These are phyloP conservation scores for Mycena kentingensis DNA, from an alignment of 768 basidiomycete genomes.

Conservation along the genomic window DNA sequence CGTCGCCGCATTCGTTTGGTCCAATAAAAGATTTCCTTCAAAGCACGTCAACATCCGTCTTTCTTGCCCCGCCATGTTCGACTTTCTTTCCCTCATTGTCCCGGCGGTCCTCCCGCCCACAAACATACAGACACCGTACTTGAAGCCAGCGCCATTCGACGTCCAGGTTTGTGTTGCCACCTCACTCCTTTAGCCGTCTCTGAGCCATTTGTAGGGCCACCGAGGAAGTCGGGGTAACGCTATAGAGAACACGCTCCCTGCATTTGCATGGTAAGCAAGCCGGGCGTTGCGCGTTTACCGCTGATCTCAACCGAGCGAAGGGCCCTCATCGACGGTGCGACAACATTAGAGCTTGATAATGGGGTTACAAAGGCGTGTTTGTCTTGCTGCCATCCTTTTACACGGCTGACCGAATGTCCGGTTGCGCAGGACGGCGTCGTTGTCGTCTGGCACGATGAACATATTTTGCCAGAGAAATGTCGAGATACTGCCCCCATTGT, in stretches of 20 bases:
- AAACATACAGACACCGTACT: slow-evolving; percentile 6
- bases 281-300: slow-evolving; percentile 4
- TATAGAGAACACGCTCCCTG: slow-evolving; percentile 70
- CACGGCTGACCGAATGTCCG: neutral
- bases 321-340: slow-evolving; percentile 75
- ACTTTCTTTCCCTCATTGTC: slow-evolving; percentile 3
- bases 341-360: slow-evolving; percentile 78
- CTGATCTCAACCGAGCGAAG: slow-evolving; percentile 35
- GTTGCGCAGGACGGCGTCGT: slow-evolving; percentile 66
- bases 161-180: slow-evolving; percentile 41
- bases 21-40: slow-evolving; percentile 11
- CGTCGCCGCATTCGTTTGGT: slow-evolving; percentile 2
- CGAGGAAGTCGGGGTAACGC: slow-evolving; percentile 77
- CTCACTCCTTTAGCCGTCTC: slow-evolving; percentile 8
- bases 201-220: slow-evolving; percentile 53
- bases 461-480: slow-evolving; percentile 65
- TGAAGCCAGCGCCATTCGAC: slow-evolving; percentile 45
- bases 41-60: neutral
- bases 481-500: slow-evolving; percentile 67
- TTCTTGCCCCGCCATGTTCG: slow-evolving; percentile 4
- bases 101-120: slow-evolving; percentile 1
- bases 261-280: slow-evolving; percentile 74
- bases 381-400: neutral
- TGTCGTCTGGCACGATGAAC: slow-evolving; percentile 81
- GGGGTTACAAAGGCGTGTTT: slow-evolving; percentile 66